Evolutionary conservation across 441 rosid genomes (phyloP).

Genomic region (Capsella rubella): DNA sequence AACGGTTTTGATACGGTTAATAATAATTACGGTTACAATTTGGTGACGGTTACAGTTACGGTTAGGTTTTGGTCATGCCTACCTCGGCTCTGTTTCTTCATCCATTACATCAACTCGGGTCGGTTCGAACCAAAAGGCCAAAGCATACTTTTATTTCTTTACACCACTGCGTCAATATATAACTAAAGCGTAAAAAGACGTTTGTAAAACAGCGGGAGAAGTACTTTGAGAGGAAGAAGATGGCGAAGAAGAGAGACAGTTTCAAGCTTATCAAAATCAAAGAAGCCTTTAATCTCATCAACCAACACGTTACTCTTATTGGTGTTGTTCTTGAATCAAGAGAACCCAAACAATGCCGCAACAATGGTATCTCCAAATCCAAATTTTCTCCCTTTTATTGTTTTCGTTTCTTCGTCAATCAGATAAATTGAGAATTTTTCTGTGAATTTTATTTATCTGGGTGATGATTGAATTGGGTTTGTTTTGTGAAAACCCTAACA

Average conservation of each 20-base stretch:
- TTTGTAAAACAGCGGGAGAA: conserved; percentile 8
- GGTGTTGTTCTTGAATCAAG: conserved; percentile 38
- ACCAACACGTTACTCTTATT: conserved; percentile 31
- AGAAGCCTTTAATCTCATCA: conserved; percentile 35
- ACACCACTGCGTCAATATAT: no score
- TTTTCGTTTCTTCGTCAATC: conserved; percentile 4
- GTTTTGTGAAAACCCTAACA: neutral
- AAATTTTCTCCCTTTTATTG: neutral
- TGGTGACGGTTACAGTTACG: no score
- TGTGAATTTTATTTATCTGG: neutral
- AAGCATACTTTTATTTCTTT: no score
- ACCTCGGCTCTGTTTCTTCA: no score
- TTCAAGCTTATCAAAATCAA: conserved; percentile 32
- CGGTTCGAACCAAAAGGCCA: no score
- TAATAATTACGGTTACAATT: no score
- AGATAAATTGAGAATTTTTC: neutral
- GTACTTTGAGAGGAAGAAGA: neutral
- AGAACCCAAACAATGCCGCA: conserved; percentile 36
- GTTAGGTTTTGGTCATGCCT: no score
- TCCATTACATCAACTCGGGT: no score
- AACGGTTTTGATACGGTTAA: no score
- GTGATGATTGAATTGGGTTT: neutral
- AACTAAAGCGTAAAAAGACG: no score
- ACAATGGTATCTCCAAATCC: conserved; percentile 13
- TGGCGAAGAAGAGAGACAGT: conserved; percentile 33